A percentile compares a stretch with the other conserved stretches of the same genome.
These are phyloP conservation scores for Chenopodium quinoa DNA, from an alignment of 148 eudicot species.

Conservation along the genomic window DNA sequence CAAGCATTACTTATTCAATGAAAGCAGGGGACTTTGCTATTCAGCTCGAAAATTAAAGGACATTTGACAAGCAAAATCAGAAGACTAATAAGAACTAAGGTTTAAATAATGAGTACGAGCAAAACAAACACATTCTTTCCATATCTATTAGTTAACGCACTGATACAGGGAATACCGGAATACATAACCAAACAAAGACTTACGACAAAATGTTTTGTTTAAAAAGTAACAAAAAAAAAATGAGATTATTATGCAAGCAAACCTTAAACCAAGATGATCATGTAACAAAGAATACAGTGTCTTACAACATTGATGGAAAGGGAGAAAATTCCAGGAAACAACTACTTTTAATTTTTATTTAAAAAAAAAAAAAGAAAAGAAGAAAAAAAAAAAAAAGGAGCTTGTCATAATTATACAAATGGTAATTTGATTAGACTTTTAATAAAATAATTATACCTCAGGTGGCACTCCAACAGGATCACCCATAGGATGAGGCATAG, in stretches of 20 bases:
- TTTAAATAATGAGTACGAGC: not conserved
- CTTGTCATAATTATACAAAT: not conserved
- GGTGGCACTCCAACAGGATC: constrained; percentile 78
- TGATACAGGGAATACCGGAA: constrained; percentile 2
- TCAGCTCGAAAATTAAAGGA: not conserved
- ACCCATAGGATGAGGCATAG: constrained; percentile 41
- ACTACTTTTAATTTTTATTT: too few relatives aligned
- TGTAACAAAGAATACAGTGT: not conserved
- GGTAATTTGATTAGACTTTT: not conserved
- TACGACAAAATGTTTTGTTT: not conserved
- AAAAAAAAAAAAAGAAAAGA: too few relatives aligned
- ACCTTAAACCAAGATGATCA: not conserved
- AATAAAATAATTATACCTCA: constrained; percentile 53
- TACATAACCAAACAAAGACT: constrained; percentile 1
- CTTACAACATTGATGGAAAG: not conserved
- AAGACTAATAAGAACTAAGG: not conserved
- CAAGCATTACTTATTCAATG: not conserved
- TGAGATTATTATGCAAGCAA: not conserved
- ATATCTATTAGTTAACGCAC: not conserved
- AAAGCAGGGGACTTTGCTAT: not conserved
- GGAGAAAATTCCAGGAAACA: not conserved
- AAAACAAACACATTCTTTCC: not conserved
- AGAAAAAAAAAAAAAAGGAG: not conserved
- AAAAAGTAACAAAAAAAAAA: not conserved
- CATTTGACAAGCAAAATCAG: not conserved